Percentiles rank a stretch among this genome's conserved stretches.
Conservation (phyloP, 2,329 filamentous ascomycete genomes). For the Cordyceps farinosa region DNA sequence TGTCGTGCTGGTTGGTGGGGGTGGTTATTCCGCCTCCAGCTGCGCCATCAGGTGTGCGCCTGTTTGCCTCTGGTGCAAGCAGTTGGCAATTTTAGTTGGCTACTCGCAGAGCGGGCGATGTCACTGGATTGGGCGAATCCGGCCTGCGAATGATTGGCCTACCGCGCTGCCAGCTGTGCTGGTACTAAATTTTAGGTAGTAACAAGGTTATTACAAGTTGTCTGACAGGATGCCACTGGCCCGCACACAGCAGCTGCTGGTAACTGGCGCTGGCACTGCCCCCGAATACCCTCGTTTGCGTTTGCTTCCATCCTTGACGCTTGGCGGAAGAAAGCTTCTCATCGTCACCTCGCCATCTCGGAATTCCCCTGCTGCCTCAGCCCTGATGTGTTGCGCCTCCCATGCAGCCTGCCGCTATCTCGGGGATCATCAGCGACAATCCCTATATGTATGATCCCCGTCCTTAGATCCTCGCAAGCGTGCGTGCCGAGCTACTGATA, state of each 20-base stretch:
- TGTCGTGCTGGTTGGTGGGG: neutral
- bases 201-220: neutral
- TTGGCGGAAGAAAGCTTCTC: neutral
- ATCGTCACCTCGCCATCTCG: neutral
- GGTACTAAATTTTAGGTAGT: neutral
- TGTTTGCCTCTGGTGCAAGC: neutral
- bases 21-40: neutral
- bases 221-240: too few species aligned
- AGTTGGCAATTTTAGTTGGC: neutral
- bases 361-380: neutral
- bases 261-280: neutral
- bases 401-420: neutral
- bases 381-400: neutral
- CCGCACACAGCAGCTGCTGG: too few species aligned
- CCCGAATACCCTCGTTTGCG: neutral
- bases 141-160: neutral
- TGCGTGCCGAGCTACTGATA: neutral
- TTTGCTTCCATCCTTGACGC: neutral
- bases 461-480: neutral
- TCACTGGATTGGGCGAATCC: neutral
- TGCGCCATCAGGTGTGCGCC: neutral
- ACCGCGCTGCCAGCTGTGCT: neutral
- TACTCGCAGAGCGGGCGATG: neutral
- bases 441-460: neutral
- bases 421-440: constrained; percentile 1